Evolutionary conservation across 768 basidiomycete genomes (phyloP).

Genomic region (Wakefieldia striispora): DNA sequence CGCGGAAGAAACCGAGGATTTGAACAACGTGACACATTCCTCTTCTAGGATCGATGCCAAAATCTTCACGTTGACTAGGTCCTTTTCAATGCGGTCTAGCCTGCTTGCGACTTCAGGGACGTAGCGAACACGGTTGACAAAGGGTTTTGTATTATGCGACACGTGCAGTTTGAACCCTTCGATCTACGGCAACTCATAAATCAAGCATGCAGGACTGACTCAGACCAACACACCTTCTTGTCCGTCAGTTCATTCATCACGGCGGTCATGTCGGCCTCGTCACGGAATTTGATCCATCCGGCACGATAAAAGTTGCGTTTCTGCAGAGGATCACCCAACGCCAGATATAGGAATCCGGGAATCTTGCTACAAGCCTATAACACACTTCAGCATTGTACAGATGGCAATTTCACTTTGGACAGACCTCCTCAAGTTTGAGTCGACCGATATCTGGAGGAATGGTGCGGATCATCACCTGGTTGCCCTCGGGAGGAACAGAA

Average conservation of each 20-base stretch:
- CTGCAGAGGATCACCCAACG: constrained; percentile 87
- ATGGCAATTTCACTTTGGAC: constrained; percentile 18
- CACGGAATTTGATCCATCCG: constrained; percentile 86
- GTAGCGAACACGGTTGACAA: constrained; percentile 72
- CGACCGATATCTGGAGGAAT: constrained; percentile 93
- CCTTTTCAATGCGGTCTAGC: constrained; percentile 78
- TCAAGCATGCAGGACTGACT: constrained; percentile 2
- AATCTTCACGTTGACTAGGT: constrained; percentile 70
- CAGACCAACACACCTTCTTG: constrained; percentile 61
- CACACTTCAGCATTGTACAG: constrained; percentile 6
- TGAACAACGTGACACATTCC: constrained; percentile 56
- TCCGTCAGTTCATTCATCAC: constrained; percentile 76
- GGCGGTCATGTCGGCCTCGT: constrained; percentile 77
- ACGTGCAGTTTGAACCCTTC: constrained; percentile 94
- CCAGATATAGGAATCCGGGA: constrained; percentile 84
- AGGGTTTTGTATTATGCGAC: constrained; percentile 74
- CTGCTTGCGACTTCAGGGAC: constrained; percentile 81
- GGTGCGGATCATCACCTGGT: constrained; percentile 92
- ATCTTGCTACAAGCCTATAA: constrained; percentile 70
- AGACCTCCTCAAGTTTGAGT: constrained; percentile 84
- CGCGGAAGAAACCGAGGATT: constrained; percentile 21
- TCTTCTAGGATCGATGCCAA: constrained; percentile 76
- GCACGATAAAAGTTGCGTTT: constrained; percentile 94
- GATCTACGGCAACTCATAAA: constrained; percentile 51
- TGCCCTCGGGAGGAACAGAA: constrained; percentile 71